Base-by-base conservation (phyloP, 192 early-diverging fungal genomes). In the Backusella tuberculispora region DNA sequence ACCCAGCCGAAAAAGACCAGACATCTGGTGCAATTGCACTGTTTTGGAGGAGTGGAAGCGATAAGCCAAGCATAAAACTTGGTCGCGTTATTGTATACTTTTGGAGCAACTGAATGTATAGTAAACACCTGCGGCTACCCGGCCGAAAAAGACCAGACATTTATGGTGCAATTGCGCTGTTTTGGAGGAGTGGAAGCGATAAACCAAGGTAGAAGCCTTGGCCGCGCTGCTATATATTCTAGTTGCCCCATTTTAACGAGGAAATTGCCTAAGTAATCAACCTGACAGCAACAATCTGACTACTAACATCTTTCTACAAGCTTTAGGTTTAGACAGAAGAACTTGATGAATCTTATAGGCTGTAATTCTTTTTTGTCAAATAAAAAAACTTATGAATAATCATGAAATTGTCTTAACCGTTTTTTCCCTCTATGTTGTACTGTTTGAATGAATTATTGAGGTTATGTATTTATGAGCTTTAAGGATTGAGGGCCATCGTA, bases 131-230 rank as follows among this genome's bases (percentile, higher is more conserved):
- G 48, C 15, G 48, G 48, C 14, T 50, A n/a, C 48, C 48, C 15
- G 15, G 48, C 48, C 4, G 48, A 50, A 50, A 50, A 50, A 50
- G 6, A 50, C 48, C 15, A 50, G 48, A 10, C 48, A 50, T 50
- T 12, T 50, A 50, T 50, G 48, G 48, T 50, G 48, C 48, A 50
- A n/a, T 50, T 50, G 48, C 48, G 14, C 48, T 50, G 48, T 50
- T 50, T 50, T 50, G 48, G 48, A 50, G 48, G 48, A 50, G 15
- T 50, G 48, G 48, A 50, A 50, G 48, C 48, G 48, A 50, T 50
- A 50, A 50, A n/a, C 48, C 48, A 50, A 50, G 48, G 48, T 50
- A 50, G 48, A 50, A 50, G 48, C 48, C 48, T 50, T 50, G 48
- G 2, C 15, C 48, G 48, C 48, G 48, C 48, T 50, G 48, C 48